Base-by-base conservation (phyloP, 2,329 filamentous ascomycete species). In the Phialophora tarda region DNA sequence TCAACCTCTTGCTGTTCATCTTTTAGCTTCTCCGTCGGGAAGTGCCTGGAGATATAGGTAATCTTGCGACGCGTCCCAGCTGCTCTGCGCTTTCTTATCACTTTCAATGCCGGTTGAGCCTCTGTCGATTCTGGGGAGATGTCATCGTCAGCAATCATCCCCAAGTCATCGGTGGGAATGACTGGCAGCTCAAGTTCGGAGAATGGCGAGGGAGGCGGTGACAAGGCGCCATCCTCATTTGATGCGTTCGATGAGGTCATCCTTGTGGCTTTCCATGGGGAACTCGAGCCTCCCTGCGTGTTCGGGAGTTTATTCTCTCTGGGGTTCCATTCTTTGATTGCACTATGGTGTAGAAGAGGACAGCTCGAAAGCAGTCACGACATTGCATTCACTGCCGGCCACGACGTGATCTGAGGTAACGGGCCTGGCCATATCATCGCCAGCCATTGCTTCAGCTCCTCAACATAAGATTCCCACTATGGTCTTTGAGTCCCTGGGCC, bases 31-130 rank as follows among this genome's bases (percentile, higher is more conserved):
- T 63, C 57, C 11, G 57, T 59, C 12, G 59, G 30, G 59, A 72
- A 72, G 50, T 72, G 70, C 47, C 64, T 67, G n/a, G 71, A 72
- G 23, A 71, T 63, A 66, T 71, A 71, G 21, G 67, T 70, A 38
- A 71, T 48, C 32, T 59, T 59, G 38, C 63, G 65, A 34, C 69
- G 64, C 51, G 58, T 67, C 8, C 26, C 26, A 11, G 48, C 59
- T 23, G 56, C 41, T 28, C 44, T 64, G 6, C 50, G 60, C 58
- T 64, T 66, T n/a, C 30, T 59, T 51, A 61, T n/a, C 41, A 21
- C 34, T n/a, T 38, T 41, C 28, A 23, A 24, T 30, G 53, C 17
- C 30, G 60, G 41, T 12, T 23, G 51, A 34, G 57, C 21, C 26
- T 48, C 44, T 10, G 24, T n/a, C 44, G 47, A 65, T 34, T 41